Conservation (phyloP, 2,329 filamentous ascomycete species). For the Calonectria naviculata region DNA sequence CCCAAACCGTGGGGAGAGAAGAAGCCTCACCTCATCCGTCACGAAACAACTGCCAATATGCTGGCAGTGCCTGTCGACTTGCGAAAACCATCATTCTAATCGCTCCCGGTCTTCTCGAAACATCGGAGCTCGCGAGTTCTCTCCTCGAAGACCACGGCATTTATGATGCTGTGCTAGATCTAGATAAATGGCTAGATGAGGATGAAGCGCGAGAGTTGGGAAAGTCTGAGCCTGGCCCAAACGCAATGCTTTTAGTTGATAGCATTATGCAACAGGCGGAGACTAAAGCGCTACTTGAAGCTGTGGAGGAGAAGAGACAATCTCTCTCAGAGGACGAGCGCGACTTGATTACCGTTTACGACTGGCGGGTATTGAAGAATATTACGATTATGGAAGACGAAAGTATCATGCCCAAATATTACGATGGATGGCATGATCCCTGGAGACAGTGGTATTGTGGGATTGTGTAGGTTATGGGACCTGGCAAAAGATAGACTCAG, state of each 20-base stretch:
- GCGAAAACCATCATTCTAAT: slow-evolving; percentile 52
- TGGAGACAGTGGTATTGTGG: slow-evolving; percentile 59
- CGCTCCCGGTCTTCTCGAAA: slow-evolving; percentile 52
- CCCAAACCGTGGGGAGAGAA: neutral
- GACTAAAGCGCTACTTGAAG: slow-evolving; percentile 47
- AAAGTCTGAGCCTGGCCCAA: neutral
- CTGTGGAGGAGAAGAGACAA: slow-evolving; percentile 45
- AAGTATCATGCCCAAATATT: slow-evolving; percentile 43
- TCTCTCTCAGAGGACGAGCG: slow-evolving; percentile 40
- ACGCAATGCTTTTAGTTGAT: slow-evolving; percentile 56
- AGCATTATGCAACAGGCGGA: slow-evolving; percentile 43
- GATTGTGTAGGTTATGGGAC: slow-evolving; percentile 45
- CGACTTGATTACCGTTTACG: slow-evolving; percentile 56
- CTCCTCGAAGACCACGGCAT: slow-evolving; percentile 58
- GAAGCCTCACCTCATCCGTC: neutral
- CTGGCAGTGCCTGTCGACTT: slow-evolving; percentile 51
- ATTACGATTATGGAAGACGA: slow-evolving; percentile 53
- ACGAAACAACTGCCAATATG: slow-evolving; percentile 44
- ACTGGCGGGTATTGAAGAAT: slow-evolving; percentile 58
- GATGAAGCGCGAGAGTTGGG: slow-evolving; percentile 14
- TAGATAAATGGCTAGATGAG: slow-evolving; percentile 47
- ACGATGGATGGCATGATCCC: slow-evolving; percentile 50
- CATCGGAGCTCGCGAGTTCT: slow-evolving; percentile 48
- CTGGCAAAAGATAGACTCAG: neutral
- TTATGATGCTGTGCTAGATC: slow-evolving; percentile 44